Evolutionary conservation across 257 asterid genomes (phyloP).

Genomic region (Ilex aquifolium): DNA sequence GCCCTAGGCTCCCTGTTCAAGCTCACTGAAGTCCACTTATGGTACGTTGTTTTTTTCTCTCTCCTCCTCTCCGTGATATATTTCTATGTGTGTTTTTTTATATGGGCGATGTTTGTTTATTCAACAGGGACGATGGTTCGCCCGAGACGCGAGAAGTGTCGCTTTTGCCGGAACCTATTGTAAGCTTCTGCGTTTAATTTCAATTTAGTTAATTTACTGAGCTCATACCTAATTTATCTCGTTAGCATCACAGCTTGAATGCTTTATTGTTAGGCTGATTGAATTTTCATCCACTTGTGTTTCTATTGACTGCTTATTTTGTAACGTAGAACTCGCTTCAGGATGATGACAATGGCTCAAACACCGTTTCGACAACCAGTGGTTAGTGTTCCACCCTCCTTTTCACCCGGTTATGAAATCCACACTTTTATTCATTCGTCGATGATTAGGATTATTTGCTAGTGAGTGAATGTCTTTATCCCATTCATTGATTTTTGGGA

Average conservation of each 20-base stretch:
- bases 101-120: slow-evolving; percentile 4
- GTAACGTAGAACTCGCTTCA: slow-evolving; percentile 32
- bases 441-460: too few relatives aligned
- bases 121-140: slow-evolving; percentile 52
- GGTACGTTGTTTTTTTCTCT: slow-evolving; percentile 25
- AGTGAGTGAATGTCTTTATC: too few relatives aligned
- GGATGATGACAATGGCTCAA: slow-evolving; percentile 18
- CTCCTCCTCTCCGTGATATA: not conserved
- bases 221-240: not conserved
- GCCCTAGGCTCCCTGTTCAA: slow-evolving; percentile 71
- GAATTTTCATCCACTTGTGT: not conserved
- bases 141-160: slow-evolving; percentile 24
- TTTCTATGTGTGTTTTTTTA: not conserved
- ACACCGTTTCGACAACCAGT: slow-evolving; percentile 1
- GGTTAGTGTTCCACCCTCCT: slow-evolving; percentile 27
- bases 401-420: too few relatives aligned
- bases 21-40: slow-evolving; percentile 62
- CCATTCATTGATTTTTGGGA: not conserved
- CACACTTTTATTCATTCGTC: too few relatives aligned
- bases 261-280: too few relatives aligned
- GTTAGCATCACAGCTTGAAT: too few relatives aligned
- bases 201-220: not conserved
- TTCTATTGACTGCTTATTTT: slow-evolving; percentile 14
- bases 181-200: slow-evolving; percentile 20
- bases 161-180: slow-evolving; percentile 27